Conservation (phyloP, 164 flowering plant species). For the Litsea cubeba region DNA sequence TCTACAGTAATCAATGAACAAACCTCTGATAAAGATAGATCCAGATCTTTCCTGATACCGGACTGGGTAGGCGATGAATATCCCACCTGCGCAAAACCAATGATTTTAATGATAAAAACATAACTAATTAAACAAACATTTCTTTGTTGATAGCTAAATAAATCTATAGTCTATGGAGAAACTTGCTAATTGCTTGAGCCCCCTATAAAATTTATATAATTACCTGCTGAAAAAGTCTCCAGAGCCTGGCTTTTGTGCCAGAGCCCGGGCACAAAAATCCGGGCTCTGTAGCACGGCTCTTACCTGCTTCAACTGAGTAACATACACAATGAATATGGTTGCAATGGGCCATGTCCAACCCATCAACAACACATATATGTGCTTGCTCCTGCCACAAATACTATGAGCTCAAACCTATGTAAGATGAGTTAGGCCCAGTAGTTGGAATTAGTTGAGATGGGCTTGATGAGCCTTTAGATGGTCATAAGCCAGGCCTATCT, state of each 20-base stretch:
- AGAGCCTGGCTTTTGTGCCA: too few relatives aligned
- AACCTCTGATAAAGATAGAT: slow-evolving; percentile 68
- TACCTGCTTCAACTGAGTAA: not conserved
- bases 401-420: not conserved
- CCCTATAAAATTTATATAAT: not conserved
- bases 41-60: slow-evolving; percentile 61
- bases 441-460: not conserved
- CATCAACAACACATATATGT: not conserved
- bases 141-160: not conserved
- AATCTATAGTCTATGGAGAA: not conserved
- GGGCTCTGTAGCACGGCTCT: too few relatives aligned
- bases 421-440: not conserved
- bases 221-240: too few relatives aligned
- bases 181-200: not conserved
- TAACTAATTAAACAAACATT: not conserved
- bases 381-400: not conserved
- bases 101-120: not conserved
- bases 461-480: not conserved
- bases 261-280: too few relatives aligned
- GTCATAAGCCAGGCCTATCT: not conserved
- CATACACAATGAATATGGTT: not conserved
- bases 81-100: slow-evolving; percentile 62
- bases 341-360: not conserved
- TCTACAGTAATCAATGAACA: not conserved
- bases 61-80: slow-evolving; percentile 81